Conservation (phyloP, 169 alveolate species). For the Cryptosporidium andersoni region DNA sequence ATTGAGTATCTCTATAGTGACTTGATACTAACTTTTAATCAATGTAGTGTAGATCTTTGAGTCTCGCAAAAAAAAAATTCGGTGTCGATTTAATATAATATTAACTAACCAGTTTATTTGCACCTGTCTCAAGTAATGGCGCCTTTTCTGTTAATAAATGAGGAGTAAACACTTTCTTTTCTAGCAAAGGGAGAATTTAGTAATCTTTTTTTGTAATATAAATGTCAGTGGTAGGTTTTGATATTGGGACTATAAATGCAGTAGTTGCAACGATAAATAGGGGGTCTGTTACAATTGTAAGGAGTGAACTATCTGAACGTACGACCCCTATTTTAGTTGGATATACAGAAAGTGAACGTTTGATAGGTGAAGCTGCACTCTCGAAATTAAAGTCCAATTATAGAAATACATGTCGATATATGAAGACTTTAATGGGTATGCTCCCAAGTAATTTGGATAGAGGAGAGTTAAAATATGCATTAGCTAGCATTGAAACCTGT, state of each 20-base stretch:
- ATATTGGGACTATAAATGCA: constrained; percentile 93
- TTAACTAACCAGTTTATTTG: no score
- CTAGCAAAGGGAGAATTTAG: no score
- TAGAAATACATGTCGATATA: constrained; percentile 88
- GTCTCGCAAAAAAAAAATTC: no score
- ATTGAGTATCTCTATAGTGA: no score
- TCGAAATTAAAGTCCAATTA: constrained; percentile 85
- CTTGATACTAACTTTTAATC: no score
- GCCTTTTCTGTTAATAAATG: no score
- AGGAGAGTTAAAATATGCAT: constrained; percentile 16
- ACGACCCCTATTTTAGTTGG: constrained; percentile 93
- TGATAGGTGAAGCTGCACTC: constrained; percentile 92
- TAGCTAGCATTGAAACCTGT: constrained; percentile 53
- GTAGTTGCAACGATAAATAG: constrained; percentile 93
- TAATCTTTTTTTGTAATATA: not conserved
- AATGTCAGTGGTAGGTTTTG: constrained; percentile 95
- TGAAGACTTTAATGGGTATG: constrained; percentile 87
- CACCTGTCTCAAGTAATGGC: no score
- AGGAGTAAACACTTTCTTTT: no score
- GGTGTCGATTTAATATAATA: no score
- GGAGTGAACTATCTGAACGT: constrained; percentile 93
- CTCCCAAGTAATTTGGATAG: constrained; percentile 70
- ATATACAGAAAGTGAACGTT: constrained; percentile 88
- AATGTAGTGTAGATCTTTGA: no score
- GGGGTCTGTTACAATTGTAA: constrained; percentile 94